These are phyloP conservation scores for Zancudomyces culisetae DNA, from an alignment of 371 early-diverging fungal species.

Conservation along the genomic window DNA sequence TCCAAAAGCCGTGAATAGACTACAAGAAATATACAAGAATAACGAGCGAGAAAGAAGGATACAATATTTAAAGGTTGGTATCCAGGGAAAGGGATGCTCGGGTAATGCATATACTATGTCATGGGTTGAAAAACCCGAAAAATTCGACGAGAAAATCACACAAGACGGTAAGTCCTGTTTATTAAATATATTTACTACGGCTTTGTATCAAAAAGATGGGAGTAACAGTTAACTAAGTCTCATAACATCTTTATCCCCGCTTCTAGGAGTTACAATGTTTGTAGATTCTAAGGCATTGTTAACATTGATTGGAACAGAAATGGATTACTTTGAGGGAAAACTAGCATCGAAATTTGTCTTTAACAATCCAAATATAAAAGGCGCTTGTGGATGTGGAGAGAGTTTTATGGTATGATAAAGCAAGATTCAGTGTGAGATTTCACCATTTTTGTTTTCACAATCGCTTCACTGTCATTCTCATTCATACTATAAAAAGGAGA, in stretches of 20 bases:
- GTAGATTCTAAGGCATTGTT: conserved; percentile 89
- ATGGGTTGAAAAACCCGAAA: conserved; percentile 53
- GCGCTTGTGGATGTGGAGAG: conserved; percentile 88
- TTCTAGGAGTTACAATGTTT: conserved; percentile 73
- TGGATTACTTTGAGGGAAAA: conserved; percentile 89
- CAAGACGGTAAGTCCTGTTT: conserved; percentile 90
- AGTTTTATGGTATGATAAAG: conserved; percentile 68
- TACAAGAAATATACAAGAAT: conserved; percentile 18
- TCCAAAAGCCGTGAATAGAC: conserved; percentile 17
- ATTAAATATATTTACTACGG: too few species aligned
- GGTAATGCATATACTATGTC: conserved; percentile 79
- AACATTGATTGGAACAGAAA: conserved; percentile 83
- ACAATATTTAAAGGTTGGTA: conserved; percentile 47
- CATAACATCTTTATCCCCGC: too few species aligned
- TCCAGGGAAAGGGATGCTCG: conserved; percentile 74
- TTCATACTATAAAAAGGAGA: too few species aligned
- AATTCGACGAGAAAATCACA: conserved; percentile 79
- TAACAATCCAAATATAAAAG: conserved; percentile 92
- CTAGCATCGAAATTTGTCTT: conserved; percentile 85
- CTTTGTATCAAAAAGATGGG: too few species aligned
- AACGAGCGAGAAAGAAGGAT: conserved; percentile 8
- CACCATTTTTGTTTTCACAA: too few species aligned
- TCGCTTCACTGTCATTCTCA: too few species aligned
- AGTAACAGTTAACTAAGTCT: too few species aligned
- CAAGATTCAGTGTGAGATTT: too few species aligned